Percentiles rank a stretch among this genome's conserved stretches.
phyloP scores from a whole-genome alignment of 2,329 filamentous ascomycete genomes.

The Microdochium bolleyi region DNA sequence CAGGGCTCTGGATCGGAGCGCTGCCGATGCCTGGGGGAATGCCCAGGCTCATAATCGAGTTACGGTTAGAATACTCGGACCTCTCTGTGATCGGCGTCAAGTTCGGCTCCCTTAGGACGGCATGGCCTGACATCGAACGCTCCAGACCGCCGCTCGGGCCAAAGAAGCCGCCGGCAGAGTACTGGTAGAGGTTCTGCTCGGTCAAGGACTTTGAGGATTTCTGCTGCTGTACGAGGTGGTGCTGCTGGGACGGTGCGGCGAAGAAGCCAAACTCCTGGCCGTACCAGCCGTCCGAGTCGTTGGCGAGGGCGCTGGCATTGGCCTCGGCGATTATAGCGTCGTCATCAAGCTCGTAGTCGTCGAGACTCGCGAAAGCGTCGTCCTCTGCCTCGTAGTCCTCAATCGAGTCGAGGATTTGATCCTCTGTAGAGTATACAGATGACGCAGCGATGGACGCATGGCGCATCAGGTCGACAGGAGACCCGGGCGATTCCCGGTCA shows the following conservation, averaged over 20 bases:
- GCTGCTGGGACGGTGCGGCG: constrained; percentile 44
- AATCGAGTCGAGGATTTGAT: constrained; percentile 11
- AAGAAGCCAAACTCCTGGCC: constrained; percentile 97
- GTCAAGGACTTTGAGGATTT: constrained; percentile 14
- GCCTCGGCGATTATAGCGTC: constrained; percentile 91
- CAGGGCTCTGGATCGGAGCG: constrained; percentile 55
- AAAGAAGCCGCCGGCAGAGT: constrained; percentile 82
- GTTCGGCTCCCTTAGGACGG: constrained; percentile 77
- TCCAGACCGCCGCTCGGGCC: constrained; percentile 59
- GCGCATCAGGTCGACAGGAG: constrained; percentile 23
- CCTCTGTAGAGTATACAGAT: constrained; percentile 12
- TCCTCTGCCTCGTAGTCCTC: constrained; percentile 52
- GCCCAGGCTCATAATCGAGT: constrained; percentile 73
- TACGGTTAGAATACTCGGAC: constrained; percentile 92
- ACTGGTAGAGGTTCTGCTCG: constrained; percentile 41
- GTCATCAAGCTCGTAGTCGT: constrained; percentile 66
- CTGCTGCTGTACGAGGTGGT: constrained; percentile 16
- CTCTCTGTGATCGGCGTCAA: constrained; percentile 93
- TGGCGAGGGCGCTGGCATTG: constrained; percentile 87
- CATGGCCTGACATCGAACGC: constrained; percentile 64
- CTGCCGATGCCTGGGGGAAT: constrained; percentile 43
- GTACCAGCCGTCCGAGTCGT: constrained; percentile 90
- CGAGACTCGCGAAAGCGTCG: constrained; percentile 31
- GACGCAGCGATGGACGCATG: constrained; percentile 24
- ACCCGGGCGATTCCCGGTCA: constrained; percentile 41